Percentiles rank a stretch among this genome's conserved stretches.
Conservation (phyloP, 176 grass and related monocot genomes). For the Raddia guianensis region DNA sequence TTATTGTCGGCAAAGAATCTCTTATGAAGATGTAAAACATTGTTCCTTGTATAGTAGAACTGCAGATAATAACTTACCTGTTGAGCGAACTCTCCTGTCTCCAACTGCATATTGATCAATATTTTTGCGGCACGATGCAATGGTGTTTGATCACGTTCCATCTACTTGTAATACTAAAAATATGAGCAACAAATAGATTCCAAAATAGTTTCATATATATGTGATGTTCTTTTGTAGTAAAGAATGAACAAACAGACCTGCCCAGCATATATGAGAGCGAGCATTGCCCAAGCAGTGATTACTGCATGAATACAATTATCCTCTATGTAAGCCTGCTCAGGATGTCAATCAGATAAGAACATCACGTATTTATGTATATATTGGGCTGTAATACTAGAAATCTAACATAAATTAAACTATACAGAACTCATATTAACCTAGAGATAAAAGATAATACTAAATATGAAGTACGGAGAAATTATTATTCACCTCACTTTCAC, state of each 20-base stretch:
- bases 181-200: too few species aligned
- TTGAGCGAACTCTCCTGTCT: conserved; percentile 22
- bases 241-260: conserved; percentile 25
- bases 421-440: not conserved
- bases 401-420: too few species aligned
- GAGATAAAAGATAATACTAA: too few species aligned
- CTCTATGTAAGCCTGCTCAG: conserved; percentile 25
- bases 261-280: conserved; percentile 18
- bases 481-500: conserved; percentile 12
- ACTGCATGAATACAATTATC: not conserved
- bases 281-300: conserved; percentile 37
- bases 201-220: too few species aligned
- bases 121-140: conserved; percentile 1
- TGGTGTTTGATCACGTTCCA: conserved; percentile 14
- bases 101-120: conserved; percentile 18
- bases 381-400: too few species aligned
- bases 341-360: too few species aligned
- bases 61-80: not conserved
- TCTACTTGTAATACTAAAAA: not conserved
- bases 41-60: too few species aligned
- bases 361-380: too few species aligned
- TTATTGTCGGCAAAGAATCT: too few species aligned
- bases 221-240: not conserved
- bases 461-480: too few species aligned
- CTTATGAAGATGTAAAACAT: too few species aligned